These are phyloP conservation scores for Stachybotrys chlorohalonatus DNA, from an alignment of 2,329 filamentous ascomycete species.

Conservation along the genomic window DNA sequence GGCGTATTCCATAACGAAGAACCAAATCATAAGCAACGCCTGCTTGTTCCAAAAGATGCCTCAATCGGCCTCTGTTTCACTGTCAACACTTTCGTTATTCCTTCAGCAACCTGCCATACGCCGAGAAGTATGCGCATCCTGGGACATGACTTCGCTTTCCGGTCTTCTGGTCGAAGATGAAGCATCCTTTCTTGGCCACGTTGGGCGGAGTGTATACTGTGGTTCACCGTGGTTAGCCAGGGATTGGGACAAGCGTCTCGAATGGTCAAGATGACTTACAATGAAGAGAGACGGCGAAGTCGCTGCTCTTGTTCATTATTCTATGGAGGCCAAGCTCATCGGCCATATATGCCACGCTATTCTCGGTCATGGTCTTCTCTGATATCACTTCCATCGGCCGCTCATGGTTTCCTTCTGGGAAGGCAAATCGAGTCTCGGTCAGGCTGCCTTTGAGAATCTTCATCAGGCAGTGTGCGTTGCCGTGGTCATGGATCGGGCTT, in stretches of 20 bases:
- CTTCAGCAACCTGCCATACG: slow-evolving; percentile 41
- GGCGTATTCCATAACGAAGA: too few relatives aligned
- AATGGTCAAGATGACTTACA: slow-evolving; percentile 30
- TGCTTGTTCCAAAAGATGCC: slow-evolving; percentile 7
- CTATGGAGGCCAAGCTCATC: slow-evolving; percentile 82
- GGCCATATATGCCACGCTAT: slow-evolving; percentile 83
- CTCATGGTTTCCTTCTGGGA: slow-evolving; percentile 44
- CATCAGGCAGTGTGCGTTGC: slow-evolving; percentile 88
- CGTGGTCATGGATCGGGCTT: slow-evolving; percentile 81
- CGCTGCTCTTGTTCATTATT: slow-evolving; percentile 65
- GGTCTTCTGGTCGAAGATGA: slow-evolving; percentile 70
- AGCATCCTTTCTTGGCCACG: slow-evolving; percentile 71
- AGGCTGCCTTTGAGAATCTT: slow-evolving; percentile 73
- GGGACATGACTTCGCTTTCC: slow-evolving; percentile 64
- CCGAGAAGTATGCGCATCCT: slow-evolving; percentile 65
- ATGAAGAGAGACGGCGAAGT: slow-evolving; percentile 79
- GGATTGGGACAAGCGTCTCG: slow-evolving; percentile 18
- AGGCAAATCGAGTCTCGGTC: slow-evolving; percentile 73
- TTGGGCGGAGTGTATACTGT: slow-evolving; percentile 81
- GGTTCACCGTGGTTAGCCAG: slow-evolving; percentile 16
- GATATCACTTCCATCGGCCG: slow-evolving; percentile 55
- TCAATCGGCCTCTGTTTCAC: slow-evolving; percentile 2
- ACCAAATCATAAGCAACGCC: background rate
- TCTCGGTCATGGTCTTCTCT: slow-evolving; percentile 57
- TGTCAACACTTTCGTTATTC: slow-evolving; percentile 13